phyloP scores from a whole-genome alignment of 495 filamentous ascomycete genomes.

The Penicillium robsamsonii region DNA sequence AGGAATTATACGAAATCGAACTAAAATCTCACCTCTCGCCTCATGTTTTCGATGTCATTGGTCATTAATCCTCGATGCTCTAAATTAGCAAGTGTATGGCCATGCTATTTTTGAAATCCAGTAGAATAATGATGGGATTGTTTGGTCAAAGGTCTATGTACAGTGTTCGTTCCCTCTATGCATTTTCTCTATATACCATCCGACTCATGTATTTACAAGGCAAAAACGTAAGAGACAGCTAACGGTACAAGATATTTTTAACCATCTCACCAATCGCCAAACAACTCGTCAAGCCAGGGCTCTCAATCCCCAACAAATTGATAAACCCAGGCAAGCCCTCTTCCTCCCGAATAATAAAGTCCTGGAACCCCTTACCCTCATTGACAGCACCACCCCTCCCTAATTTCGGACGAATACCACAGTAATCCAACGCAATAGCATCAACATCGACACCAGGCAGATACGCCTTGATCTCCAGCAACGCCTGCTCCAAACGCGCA shows the following conservation, averaged over 20 bases:
- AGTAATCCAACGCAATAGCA: conserved; percentile 79
- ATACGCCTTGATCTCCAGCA: conserved; percentile 74
- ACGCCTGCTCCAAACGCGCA: conserved; percentile 61
- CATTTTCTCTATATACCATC: neutral
- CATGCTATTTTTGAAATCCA: neutral
- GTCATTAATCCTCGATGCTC: neutral
- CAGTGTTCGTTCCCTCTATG: neutral
- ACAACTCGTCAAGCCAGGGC: conserved; percentile 85
- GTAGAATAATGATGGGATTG: neutral
- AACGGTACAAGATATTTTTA: conserved; percentile 64
- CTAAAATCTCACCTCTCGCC: neutral
- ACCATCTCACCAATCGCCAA: conserved; percentile 90
- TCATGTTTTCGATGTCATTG: neutral
- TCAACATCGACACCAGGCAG: conserved; percentile 66
- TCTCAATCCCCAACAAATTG: conserved; percentile 91
- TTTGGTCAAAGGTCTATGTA: neutral
- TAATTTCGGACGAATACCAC: conserved; percentile 87
- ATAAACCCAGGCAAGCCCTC: conserved; percentile 83
- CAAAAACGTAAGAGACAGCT: neutral
- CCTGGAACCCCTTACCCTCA: conserved; percentile 65
- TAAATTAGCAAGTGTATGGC: neutral
- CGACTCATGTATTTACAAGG: neutral
- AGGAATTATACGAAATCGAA: neutral
- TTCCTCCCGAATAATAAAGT: conserved; percentile 83
- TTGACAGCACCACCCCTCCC: conserved; percentile 56